Percentiles rank a stretch among this genome's conserved stretches.
Evolutionary conservation across 1,284 basidiomycete species (phyloP).

Genomic region (Cutaneotrichosporon sp.): DNA sequence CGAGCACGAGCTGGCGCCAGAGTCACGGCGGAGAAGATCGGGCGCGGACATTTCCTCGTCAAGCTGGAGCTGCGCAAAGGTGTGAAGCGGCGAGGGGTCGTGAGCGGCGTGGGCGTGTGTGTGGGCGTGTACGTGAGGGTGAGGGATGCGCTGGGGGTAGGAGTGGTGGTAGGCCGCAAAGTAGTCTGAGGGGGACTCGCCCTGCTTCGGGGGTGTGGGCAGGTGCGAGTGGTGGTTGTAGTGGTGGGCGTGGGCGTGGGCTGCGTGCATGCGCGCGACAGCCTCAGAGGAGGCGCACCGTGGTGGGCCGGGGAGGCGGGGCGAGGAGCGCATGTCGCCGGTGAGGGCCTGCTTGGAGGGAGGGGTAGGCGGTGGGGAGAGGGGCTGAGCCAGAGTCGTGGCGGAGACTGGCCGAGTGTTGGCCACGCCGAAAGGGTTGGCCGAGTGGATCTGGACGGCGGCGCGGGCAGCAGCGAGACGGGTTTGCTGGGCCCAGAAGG

Average conservation of each 20-base stretch:
- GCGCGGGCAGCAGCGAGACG: constrained; percentile 12
- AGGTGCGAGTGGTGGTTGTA: constrained; percentile 1
- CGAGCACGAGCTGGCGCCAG: constrained; percentile 12
- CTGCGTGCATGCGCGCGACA: neutral
- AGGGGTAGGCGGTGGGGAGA: constrained; percentile 15
- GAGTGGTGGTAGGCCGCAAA: constrained; percentile 2
- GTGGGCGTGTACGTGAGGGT: constrained; percentile 3
- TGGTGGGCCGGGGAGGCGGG: constrained; percentile 11
- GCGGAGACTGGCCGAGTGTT: neutral
- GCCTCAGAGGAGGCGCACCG: constrained; percentile 7
- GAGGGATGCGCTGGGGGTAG: neutral
- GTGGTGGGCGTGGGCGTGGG: neutral
- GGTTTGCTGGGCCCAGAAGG: constrained; percentile 17
- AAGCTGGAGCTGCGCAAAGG: constrained; percentile 12
- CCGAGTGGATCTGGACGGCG: constrained; percentile 5
- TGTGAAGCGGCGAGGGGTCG: constrained; percentile 12
- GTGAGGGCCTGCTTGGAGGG: constrained; percentile 8
- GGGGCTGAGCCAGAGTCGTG: neutral
- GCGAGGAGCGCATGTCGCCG: constrained; percentile 9
- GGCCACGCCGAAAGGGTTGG: neutral
- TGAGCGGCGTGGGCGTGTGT: constrained; percentile 1
- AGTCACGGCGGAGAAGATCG: constrained; percentile 9
- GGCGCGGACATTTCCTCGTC: constrained; percentile 11
- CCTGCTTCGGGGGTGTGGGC: constrained; percentile 9
- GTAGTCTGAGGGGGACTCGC: constrained; percentile 10